phyloP scores from a whole-genome alignment of 768 basidiomycete genomes.

The Pleurotus tuber-regium region DNA sequence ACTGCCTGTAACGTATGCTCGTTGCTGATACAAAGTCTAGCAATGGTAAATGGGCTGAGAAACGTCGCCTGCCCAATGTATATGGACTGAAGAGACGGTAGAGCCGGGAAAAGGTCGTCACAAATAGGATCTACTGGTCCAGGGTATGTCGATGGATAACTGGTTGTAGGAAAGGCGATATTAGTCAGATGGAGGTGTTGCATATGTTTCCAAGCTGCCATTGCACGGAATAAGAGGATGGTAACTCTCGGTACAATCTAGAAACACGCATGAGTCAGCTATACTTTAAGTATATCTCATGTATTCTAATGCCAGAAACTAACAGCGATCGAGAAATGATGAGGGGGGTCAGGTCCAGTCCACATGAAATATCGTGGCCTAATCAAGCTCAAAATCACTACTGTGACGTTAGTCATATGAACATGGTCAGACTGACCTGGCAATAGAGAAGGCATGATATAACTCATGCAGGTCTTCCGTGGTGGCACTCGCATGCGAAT shows the following conservation, averaged over 20 bases:
- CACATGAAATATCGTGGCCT: conserved; percentile 51
- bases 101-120: conserved; percentile 23
- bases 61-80: conserved; percentile 50
- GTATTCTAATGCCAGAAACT: conserved; percentile 18
- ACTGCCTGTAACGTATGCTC: conserved; percentile 28
- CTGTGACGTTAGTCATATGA: not conserved
- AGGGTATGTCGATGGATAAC: conserved; percentile 8
- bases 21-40: conserved; percentile 25
- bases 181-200: conserved; percentile 46
- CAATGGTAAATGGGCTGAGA: conserved; percentile 38
- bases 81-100: conserved; percentile 39
- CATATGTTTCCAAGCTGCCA: conserved; percentile 41
- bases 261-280: not conserved
- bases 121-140: conserved; percentile 10
- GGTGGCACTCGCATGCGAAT: conserved; percentile 34
- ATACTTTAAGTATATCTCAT: not conserved
- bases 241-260: conserved; percentile 44
- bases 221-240: conserved; percentile 35
- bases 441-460: conserved; percentile 28
- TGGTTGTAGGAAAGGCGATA: conserved; percentile 22
- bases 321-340: conserved; percentile 63
- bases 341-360: conserved; percentile 60
- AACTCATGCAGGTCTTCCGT: conserved; percentile 22
- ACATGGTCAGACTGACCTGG: conserved; percentile 29
- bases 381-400: not conserved